Percentiles rank a stretch among this genome's conserved stretches.
These are phyloP conservation scores for Cyclotella baltica DNA, from an alignment of 108 stramenopile species.

Conservation along the genomic window DNA sequence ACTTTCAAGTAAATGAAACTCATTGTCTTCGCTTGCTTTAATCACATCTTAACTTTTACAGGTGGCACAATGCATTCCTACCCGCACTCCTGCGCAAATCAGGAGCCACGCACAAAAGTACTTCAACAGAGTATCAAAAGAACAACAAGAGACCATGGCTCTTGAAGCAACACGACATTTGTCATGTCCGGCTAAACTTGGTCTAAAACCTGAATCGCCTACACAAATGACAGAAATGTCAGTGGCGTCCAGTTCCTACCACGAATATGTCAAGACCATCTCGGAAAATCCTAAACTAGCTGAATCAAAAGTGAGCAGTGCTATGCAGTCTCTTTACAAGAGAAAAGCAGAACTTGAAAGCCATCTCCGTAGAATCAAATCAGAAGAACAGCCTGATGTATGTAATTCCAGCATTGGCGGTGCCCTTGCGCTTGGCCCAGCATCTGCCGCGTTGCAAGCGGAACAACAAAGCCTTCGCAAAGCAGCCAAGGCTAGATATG, in stretches of 20 bases:
- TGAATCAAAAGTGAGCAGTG: slow-evolving; percentile 66
- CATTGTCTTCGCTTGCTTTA: no score
- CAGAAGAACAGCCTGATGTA: background rate
- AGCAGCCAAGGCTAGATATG: slow-evolving; percentile 47
- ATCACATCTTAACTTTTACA: background rate
- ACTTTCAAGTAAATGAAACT: no score
- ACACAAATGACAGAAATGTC: background rate
- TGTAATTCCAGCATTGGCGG: background rate
- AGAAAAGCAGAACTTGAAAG: slow-evolving; percentile 69
- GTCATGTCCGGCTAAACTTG: background rate
- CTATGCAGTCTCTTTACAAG: slow-evolving; percentile 60
- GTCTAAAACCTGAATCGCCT: background rate
- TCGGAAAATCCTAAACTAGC: slow-evolving; percentile 62
- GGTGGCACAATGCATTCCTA: slow-evolving; percentile 86
- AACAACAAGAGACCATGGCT: slow-evolving; percentile 17
- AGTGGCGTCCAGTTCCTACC: slow-evolving; percentile 1
- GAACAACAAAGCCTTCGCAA: slow-evolving; percentile 43
- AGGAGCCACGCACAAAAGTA: slow-evolving; percentile 99
- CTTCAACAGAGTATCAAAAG: slow-evolving; percentile 83
- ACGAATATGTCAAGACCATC: slow-evolving; percentile 59
- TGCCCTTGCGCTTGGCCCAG: slow-evolving; percentile 28
- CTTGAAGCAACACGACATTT: slow-evolving; percentile 14
- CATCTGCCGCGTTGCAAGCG: slow-evolving; percentile 42
- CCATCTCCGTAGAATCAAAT: slow-evolving; percentile 44
- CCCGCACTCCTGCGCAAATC: slow-evolving; percentile 94